Evolutionary conservation across 345 rosid species (phyloP).

Genomic region (Syzygium aqueum): DNA sequence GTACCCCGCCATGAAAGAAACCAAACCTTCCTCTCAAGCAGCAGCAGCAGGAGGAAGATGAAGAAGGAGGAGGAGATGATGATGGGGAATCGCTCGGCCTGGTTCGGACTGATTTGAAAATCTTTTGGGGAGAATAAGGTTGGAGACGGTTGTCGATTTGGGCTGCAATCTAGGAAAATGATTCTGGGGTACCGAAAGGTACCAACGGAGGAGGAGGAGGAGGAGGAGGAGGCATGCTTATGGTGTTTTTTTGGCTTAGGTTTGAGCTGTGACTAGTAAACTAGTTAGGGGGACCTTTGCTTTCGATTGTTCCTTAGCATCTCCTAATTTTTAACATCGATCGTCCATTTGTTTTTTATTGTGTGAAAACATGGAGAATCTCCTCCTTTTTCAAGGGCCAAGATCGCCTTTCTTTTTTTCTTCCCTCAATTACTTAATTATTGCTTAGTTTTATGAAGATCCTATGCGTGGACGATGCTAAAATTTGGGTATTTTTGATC

Average conservation of each 20-base stretch:
- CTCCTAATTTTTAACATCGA: neutral
- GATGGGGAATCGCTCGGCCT: neutral
- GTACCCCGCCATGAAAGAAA: slow-evolving; percentile 30
- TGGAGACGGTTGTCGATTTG: neutral
- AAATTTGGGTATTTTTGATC: neutral
- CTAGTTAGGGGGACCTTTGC: neutral
- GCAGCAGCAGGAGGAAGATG: neutral
- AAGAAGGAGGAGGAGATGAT: neutral
- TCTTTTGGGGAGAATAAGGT: neutral
- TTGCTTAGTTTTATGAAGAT: neutral
- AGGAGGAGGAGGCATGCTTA: neutral
- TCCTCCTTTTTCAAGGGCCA: neutral
- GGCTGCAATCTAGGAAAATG: neutral
- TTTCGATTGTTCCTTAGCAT: neutral
- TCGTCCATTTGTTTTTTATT: neutral
- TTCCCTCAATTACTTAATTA: neutral
- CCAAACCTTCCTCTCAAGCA: neutral
- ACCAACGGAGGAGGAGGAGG: neutral
- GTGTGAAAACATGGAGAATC: neutral
- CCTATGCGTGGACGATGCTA: neutral
- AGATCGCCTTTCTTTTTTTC: neutral
- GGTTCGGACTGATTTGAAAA: neutral
- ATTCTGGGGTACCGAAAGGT: neutral
- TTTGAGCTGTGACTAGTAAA: neutral
- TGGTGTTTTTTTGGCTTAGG: neutral